These are phyloP conservation scores for Shiraia bambusicola DNA, from an alignment of 2,329 filamentous ascomycete genomes.

Conservation along the genomic window DNA sequence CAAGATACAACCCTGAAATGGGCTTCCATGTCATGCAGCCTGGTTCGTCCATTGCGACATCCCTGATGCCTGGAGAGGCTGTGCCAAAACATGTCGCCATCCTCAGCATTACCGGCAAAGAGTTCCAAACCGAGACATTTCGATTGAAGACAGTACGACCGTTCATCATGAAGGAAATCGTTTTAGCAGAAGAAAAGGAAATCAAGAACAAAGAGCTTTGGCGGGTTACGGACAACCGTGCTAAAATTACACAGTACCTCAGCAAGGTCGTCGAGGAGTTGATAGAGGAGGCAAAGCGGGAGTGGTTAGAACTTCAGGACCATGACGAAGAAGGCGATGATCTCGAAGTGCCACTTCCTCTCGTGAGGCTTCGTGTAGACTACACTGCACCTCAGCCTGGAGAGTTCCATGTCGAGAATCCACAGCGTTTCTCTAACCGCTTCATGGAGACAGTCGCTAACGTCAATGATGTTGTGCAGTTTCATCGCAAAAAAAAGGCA, in stretches of 20 bases:
- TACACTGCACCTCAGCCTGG: constrained; percentile 83
- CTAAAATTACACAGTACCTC: constrained; percentile 75
- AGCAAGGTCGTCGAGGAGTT: constrained; percentile 79
- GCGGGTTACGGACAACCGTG: constrained; percentile 78
- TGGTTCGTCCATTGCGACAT: constrained; percentile 93
- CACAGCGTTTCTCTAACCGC: constrained; percentile 90
- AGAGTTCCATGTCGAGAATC: constrained; percentile 88
- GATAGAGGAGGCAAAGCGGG: constrained; percentile 77
- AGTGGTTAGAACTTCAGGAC: constrained; percentile 76
- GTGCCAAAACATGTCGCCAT: constrained; percentile 89
- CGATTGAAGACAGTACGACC: constrained; percentile 86
- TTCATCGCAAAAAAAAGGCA: constrained; percentile 81
- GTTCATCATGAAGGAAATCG: constrained; percentile 82
- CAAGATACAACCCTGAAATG: constrained; percentile 77
- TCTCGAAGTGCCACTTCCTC: constrained; percentile 69
- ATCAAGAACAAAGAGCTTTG: constrained; percentile 77
- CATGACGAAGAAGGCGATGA: constrained; percentile 56
- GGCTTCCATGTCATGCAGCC: constrained; percentile 97
- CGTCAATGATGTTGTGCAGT: constrained; percentile 88
- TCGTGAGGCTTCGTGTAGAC: constrained; percentile 89
- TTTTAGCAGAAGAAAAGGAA: constrained; percentile 71
- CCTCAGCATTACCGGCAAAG: constrained; percentile 76
- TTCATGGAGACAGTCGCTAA: constrained; percentile 93
- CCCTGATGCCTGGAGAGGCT: constrained; percentile 84
- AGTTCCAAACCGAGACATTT: constrained; percentile 78